Evolutionary conservation across 2,329 filamentous ascomycete species (phyloP).

Genomic region (Pleoardoris graminearum): DNA sequence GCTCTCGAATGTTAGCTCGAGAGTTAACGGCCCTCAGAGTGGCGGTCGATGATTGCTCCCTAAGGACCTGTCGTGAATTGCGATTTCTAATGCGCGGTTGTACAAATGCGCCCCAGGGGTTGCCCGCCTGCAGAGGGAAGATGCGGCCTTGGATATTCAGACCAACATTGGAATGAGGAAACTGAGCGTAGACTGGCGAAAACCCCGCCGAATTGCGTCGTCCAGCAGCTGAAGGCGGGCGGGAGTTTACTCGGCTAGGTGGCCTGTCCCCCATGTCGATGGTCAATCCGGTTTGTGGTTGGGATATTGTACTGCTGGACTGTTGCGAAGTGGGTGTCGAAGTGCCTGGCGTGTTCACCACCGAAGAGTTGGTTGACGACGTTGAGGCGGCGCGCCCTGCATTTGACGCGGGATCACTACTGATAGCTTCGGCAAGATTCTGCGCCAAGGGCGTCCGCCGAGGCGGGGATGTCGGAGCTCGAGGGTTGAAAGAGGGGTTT

Average conservation of each 20-base stretch:
- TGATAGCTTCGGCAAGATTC: slow-evolving; percentile 20
- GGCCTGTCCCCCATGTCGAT: slow-evolving; percentile 45
- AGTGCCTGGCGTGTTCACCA: slow-evolving; percentile 33
- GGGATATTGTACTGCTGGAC: slow-evolving; percentile 32
- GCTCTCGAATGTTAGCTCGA: slow-evolving; percentile 41
- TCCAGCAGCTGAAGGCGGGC: slow-evolving; percentile 42
- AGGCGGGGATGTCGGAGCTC: slow-evolving; percentile 37
- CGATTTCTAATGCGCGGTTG: slow-evolving; percentile 31
- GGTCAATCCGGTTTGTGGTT: slow-evolving; percentile 31
- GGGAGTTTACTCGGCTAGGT: slow-evolving; percentile 40
- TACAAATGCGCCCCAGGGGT: slow-evolving; percentile 45
- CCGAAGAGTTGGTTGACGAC: slow-evolving; percentile 34
- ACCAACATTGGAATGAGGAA: slow-evolving; percentile 37
- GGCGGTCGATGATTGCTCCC: slow-evolving; percentile 46
- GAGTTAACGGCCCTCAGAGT: slow-evolving; percentile 42
- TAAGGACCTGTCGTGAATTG: slow-evolving; percentile 40
- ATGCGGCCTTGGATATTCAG: slow-evolving; percentile 41
- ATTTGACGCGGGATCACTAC: slow-evolving; percentile 18
- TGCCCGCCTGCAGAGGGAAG: slow-evolving; percentile 37
- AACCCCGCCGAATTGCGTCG: slow-evolving; percentile 40
- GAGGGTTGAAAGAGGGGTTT: slow-evolving; percentile 24
- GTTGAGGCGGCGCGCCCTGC: slow-evolving; percentile 33
- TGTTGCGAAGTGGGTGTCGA: slow-evolving; percentile 33
- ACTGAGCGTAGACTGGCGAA: slow-evolving; percentile 33
- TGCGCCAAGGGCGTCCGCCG: slow-evolving; percentile 31